Percentiles rank a stretch among this genome's conserved stretches.
These are phyloP conservation scores for Calendula officinalis DNA, from an alignment of 129 eudicot species.

Conservation along the genomic window DNA sequence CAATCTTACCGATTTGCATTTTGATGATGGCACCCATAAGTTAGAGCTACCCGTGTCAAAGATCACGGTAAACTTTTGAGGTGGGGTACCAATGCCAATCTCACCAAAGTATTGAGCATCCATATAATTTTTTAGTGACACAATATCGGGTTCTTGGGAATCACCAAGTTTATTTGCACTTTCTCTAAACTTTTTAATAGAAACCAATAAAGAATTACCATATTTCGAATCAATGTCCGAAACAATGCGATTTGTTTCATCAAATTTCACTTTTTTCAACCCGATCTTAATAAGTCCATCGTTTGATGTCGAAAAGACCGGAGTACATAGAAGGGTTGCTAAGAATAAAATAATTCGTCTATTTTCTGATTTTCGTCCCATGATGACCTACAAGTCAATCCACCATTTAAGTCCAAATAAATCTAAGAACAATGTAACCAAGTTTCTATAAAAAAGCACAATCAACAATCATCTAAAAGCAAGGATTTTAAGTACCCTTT, in stretches of 20 bases:
- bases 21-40: conserved; percentile 69
- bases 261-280: conserved; percentile 43
- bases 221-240: conserved; percentile 32
- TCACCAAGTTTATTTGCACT: conserved; percentile 23
- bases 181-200: conserved; percentile 28
- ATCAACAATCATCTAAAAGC: conserved; percentile 4
- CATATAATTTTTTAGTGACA: conserved; percentile 61
- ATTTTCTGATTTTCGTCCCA: conserved; percentile 35
- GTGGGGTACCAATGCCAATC: conserved; percentile 59
- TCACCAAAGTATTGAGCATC: conserved; percentile 74
- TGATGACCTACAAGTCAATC: conserved; percentile 41
- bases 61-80: conserved; percentile 58
- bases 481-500: not conserved
- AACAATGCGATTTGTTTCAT: conserved; percentile 43
- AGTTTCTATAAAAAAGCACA: not conserved
- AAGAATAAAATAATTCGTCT: conserved; percentile 25
- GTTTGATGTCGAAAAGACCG: conserved; percentile 37
- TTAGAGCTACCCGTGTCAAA: conserved; percentile 71
- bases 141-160: conserved; percentile 46
- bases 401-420: not conserved
- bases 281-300: conserved; percentile 52
- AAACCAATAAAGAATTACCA: conserved; percentile 28
- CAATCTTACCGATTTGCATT: conserved; percentile 58
- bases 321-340: conserved; percentile 36
- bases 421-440: not conserved